Evolutionary conservation across 257 asterid genomes (phyloP).

Genomic region (Handroanthus guayacan): DNA sequence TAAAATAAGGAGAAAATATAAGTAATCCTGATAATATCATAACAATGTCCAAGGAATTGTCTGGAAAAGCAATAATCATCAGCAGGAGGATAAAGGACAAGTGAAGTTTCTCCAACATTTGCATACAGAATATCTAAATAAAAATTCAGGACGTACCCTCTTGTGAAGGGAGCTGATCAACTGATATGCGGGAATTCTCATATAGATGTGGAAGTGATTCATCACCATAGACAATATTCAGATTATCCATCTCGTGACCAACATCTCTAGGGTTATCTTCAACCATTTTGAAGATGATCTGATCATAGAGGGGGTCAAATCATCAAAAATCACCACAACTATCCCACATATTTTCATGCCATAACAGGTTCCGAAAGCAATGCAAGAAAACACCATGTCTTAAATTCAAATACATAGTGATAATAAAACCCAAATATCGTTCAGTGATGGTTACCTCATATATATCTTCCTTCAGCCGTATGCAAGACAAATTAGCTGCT

Average conservation of each 20-base stretch:
- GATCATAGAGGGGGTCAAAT: slow-evolving; percentile 39
- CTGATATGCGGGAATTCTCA: slow-evolving; percentile 89
- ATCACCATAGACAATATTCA: slow-evolving; percentile 90
- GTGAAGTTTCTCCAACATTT: slow-evolving; percentile 15
- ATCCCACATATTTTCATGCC: slow-evolving; percentile 4
- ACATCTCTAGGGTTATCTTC: slow-evolving; percentile 99
- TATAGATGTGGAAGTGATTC: slow-evolving; percentile 95
- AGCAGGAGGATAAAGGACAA: slow-evolving; percentile 61
- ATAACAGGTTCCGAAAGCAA: slow-evolving; percentile 45
- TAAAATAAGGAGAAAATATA: slow-evolving; percentile 33
- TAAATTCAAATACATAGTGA: slow-evolving; percentile 48
- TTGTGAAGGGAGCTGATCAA: slow-evolving; percentile 96
- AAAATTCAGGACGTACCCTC: slow-evolving; percentile 76
- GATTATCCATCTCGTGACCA: slow-evolving; percentile 93
- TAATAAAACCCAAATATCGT: not conserved
- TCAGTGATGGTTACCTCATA: slow-evolving; percentile 70
- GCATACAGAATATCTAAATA: slow-evolving; percentile 36
- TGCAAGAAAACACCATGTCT: slow-evolving; percentile 9
- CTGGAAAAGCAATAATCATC: slow-evolving; percentile 50
- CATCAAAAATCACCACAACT: slow-evolving; percentile 34
- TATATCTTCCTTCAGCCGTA: slow-evolving; percentile 89
- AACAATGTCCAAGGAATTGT: not conserved
- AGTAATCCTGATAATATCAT: slow-evolving; percentile 3
- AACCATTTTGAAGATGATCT: slow-evolving; percentile 98
- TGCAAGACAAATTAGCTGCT: slow-evolving; percentile 92